Base-by-base conservation (phyloP, 2,329 filamentous ascomycete species). In the Aspergillus oerlinghausenensis region DNA sequence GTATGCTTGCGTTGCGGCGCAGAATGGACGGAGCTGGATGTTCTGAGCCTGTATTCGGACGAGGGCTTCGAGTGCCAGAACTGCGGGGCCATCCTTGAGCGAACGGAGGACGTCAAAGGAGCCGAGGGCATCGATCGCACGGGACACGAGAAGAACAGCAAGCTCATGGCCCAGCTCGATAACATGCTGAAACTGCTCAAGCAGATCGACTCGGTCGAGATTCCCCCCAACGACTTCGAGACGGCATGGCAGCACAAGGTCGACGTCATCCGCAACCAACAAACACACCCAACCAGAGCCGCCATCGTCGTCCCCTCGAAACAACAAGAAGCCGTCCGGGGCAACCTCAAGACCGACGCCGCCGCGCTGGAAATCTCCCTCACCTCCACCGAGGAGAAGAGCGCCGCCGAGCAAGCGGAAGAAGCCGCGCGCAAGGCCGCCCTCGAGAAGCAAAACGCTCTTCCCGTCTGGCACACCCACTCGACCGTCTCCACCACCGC, bases 21-120 rank as follows among this genome's bases (percentile, higher is more conserved):
- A 1, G 89, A 96, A 71, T 99, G 90, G 84, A 96, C 92, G 2
- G 84, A 88, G 62, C 85, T 97, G 74, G 92, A 97, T 64, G 92
- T 95, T 1, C 77, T 97, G 52, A 91, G 96, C 74, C 80, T 86
- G 43, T 86, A 88, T 51, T 80, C 81, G 1, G 74, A 76, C 2
- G 76, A 79, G 49, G 89, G 92, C 0, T 97, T 97, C 70, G 76
- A 88, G 49, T 99, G 94, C 74, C 88, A 92, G 68, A 85, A 87
- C 51, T 99, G 94, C 75, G 80, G 82, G 21, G 69, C 70, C 28
- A 68, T 76, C 32, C 69, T 80, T 9, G 75, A 77, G 50, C 71
- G 75, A 11, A 77, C 76, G 0, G 76, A 77, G 60, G 75, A 78
- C 48, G 73, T 77, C 43, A 73, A 77, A 51, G 74, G 76, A 32